Evolutionary conservation across 2,329 filamentous ascomycete species (phyloP), one percentile per base, ranked within the genome.

Genomic region (Rutstroemia sp.): DNA sequence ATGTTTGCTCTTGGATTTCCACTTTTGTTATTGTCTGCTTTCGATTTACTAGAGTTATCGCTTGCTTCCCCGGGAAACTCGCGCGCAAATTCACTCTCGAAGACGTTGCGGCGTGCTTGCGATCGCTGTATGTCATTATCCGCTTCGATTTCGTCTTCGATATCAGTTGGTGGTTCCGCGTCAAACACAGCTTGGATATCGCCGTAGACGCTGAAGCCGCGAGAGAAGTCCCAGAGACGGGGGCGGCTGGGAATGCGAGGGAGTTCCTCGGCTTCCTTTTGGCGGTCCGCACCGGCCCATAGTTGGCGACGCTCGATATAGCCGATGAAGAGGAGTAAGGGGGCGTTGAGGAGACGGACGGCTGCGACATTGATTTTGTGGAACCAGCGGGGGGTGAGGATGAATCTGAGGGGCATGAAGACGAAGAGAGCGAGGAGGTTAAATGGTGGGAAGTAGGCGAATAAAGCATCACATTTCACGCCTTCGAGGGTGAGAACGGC

Each of bases 331-430:
- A 92, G 77, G 1, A 95, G 76, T 5, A 92, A 74, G 0, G 90
- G 90, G 2, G 88, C 77, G 70, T 94, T 94, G 65, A 92, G 78
- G 8, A 84, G 73, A 39, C 88, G 83, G 21, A 94, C 86, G 9
- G 82, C 81, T 57, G 84, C 82, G 57, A 95, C 88, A 68, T 95
- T 91, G 66, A 92, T 87, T 72, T 92, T 94, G 75, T 95, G 90
- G 68, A 94, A 94, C 88, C 88, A 92, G 46, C 90, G 83, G 0
- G 87, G 83, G n/a, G 83, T 84, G 38, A 90, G 76, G n/a, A 88
- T 64, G 65, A 88, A 88, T 65, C 90, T 91, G 59, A 94, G 78
- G 0, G 90, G 90, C 2, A 92, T 77, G 16, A 94, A 77, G 27
- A 91, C 69, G 58, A 89, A 73, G 27, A 94, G 77, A 21, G 90